phyloP scores from a whole-genome alignment of 2,329 filamentous ascomycete species.

The Trichoderma semiorbis region DNA sequence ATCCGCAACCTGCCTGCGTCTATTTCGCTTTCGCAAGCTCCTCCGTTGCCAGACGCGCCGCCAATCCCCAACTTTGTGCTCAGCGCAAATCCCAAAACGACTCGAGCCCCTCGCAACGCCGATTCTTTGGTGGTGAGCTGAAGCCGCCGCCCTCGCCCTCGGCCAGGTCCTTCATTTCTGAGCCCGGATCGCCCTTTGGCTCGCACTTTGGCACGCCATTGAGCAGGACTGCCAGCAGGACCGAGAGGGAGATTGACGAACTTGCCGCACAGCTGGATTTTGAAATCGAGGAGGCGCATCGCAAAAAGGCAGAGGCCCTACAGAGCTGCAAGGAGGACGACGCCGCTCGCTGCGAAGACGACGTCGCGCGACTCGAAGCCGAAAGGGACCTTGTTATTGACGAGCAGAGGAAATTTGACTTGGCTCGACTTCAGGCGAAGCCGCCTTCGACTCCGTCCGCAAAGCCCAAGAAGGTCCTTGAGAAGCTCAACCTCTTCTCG shows the following conservation, averaged over 20 bases:
- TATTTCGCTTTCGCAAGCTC: slow-evolving; percentile 20
- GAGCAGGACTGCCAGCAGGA: slow-evolving; percentile 1
- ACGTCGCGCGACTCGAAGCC: slow-evolving; percentile 43
- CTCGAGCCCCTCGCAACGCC: slow-evolving; percentile 21
- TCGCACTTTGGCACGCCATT: not conserved
- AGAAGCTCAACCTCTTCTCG: slow-evolving; percentile 47
- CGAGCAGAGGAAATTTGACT: slow-evolving; percentile 49
- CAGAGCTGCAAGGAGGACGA: slow-evolving; percentile 13
- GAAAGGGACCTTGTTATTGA: slow-evolving; percentile 48
- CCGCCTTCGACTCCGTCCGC: slow-evolving; percentile 37
- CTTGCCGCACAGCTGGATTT: slow-evolving; percentile 16
- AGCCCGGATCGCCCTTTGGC: slow-evolving; percentile 11
- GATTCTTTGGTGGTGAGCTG: slow-evolving; percentile 1
- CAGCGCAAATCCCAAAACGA: slow-evolving; percentile 30
- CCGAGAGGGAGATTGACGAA: slow-evolving; percentile 17
- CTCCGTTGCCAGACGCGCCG: slow-evolving; percentile 24
- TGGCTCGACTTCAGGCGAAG: slow-evolving; percentile 44
- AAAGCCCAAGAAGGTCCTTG: slow-evolving; percentile 39
- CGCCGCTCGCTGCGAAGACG: slow-evolving; percentile 34
- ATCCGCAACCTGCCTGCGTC: slow-evolving; percentile 13
- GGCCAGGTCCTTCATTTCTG: slow-evolving; percentile 11
- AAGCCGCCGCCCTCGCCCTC: slow-evolving; percentile 16
- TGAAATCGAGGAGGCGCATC: slow-evolving; percentile 17
- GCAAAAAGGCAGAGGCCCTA: slow-evolving; percentile 7
- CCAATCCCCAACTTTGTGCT: slow-evolving; percentile 28